Base-by-base conservation (phyloP, 2,329 filamentous ascomycete species). In the Hirsutella thompsonii region DNA sequence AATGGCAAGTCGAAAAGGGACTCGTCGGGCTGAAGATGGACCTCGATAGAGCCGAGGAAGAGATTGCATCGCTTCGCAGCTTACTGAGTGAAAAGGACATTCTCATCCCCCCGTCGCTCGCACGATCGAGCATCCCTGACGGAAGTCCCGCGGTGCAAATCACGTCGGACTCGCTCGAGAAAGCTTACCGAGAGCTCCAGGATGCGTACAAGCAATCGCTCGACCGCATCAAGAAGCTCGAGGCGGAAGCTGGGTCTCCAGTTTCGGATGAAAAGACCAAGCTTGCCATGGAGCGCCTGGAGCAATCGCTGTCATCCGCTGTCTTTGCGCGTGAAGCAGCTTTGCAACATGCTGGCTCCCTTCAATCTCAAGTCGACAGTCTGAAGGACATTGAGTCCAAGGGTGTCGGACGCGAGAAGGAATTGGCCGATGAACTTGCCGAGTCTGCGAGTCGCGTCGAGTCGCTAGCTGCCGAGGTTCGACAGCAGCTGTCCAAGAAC, bases 1-100 rank as follows among this genome's bases (percentile, higher is more conserved):
- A 96, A 62, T 96, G 86, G 81, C 83, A 93, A 56, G 90, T 89
- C 46, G 90, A 95, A 62, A 93, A 93, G 63, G 87, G 87, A 16
- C 68, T 96, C 2, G 74, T 78, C 40, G 87, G 89, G 42, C 66
- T 96, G 42, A 94, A 94, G 66, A 95, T 94, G 83, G 90, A 96
- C 55, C 76, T 98, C 34, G 92, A 96, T 60, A 84, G 89, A 46
- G 89, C 92, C 20, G 87, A 95, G 60, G 84, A 92, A 57, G 92
- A 98, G 63, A 94, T 94, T 23, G 69, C 76, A 33, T 84, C 84
- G n/a, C 72, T 98, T 33, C 79, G 86, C 35, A 74, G 69, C 26
- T 68, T 96, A 20, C 72, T 96, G 18, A 69, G 80, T 45, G 86
- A 94, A 58, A 83, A 89, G 50, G 88, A 95, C 53, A 87, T 89